These are phyloP conservation scores for Funneliformis geosporum DNA, from an alignment of 192 early-diverging fungal species.

Conservation along the genomic window DNA sequence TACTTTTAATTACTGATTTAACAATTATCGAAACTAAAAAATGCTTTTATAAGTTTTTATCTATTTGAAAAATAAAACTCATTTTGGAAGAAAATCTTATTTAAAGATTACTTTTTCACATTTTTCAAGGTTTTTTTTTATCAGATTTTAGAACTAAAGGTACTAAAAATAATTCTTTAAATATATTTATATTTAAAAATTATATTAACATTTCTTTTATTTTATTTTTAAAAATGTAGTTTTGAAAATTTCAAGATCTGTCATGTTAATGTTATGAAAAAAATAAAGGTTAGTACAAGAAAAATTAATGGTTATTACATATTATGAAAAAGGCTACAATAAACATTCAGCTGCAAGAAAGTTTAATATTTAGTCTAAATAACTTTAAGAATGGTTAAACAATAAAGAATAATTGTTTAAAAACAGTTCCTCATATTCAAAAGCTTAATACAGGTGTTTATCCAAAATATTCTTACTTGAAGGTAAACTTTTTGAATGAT, in stretches of 20 bases:
- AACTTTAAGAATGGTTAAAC: neutral
- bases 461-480: neutral
- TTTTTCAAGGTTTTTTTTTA: too few relatives aligned
- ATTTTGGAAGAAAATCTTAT: too few relatives aligned
- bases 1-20: too few relatives aligned
- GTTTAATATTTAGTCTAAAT: conserved; percentile 4
- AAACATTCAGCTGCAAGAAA: neutral
- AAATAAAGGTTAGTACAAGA: neutral
- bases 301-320: neutral
- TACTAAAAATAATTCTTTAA: too few relatives aligned
- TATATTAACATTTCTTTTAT: too few relatives aligned
- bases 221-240: neutral
- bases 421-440: neutral
- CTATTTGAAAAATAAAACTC: too few relatives aligned
- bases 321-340: neutral
- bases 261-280: neutral
- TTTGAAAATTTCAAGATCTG: neutral
- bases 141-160: too few relatives aligned
- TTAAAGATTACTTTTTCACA: too few relatives aligned
- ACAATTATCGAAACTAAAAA: too few relatives aligned
- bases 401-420: neutral
- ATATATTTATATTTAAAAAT: too few relatives aligned
- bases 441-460: neutral
- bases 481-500: neutral
- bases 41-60: too few relatives aligned